Evolutionary conservation across 116 monocot species (phyloP), one percentile per base, ranked within the genome.

Genomic region (Dioscorea cayenensis): DNA sequence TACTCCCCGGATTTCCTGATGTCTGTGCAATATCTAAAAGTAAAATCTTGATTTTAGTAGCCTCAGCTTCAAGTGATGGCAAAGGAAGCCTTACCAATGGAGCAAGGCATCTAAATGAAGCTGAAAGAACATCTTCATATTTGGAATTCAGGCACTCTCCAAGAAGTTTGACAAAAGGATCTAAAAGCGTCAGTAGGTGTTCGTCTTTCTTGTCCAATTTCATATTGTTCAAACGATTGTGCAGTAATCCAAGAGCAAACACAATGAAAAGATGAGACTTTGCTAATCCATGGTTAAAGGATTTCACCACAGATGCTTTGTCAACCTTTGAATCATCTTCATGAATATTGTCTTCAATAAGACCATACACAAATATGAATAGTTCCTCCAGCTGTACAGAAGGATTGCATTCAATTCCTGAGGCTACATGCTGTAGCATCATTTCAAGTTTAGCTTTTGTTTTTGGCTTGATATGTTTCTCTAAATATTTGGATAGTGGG

Each of bases 341-440:
- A 2, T 23, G 48, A 51, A 84, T 67, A 59, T 66, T 70, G 72
- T 92, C 97, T 76, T 92, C 84, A 70, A 92, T 81, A 48, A 97
- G 87, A 51, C 92, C 84, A 81, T 90, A 92, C 6, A 90, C 88
- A 86, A 97, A 97, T 49, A 92, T 28, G 68, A 92, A 79, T 11
- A 92, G 66, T 17, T 92, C 85, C 36, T 75, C 73, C 32, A 66
- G 28, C 51, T 83, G 76, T 14, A 71, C 82, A 52, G 97, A 93
- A 20, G 93, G 86, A 75, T 97, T 97, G 58, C 74, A 68, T 67
- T 90, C 86, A 72, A 93, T 82, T 20, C 97, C 97, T 13, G 71
- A 60, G 32, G 86, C 88, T 76, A 97, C 86, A 68, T 88, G 69
- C 37, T 79, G 79, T 38, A 97, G 37, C 79, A 93, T 90, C 69